Evolutionary conservation across 2,329 filamentous ascomycete species (phyloP).

Genomic region (Xylariomycetidae sp.): DNA sequence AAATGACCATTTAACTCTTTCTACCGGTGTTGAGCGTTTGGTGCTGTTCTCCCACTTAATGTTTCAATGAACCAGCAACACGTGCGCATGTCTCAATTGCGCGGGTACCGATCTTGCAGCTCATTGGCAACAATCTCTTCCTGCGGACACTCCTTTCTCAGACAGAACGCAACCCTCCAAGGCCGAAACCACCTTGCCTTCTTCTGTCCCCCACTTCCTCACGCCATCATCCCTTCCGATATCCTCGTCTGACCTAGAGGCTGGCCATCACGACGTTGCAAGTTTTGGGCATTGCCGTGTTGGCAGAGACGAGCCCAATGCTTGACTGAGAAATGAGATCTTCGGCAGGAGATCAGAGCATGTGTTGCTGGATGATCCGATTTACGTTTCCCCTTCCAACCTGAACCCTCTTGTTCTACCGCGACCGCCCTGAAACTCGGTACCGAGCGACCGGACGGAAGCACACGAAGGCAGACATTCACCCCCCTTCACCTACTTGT

Average conservation of each 20-base stretch:
- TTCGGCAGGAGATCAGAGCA: conserved; percentile 4
- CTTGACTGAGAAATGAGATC: conserved; percentile 3
- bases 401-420: conserved; percentile 4
- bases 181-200: conserved; percentile 4
- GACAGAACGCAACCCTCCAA: conserved; percentile 3
- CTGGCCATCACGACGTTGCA: conserved; percentile 5
- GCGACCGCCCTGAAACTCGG: conserved; percentile 7
- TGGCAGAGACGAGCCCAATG: conserved; percentile 1
- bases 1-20: conserved; percentile 12
- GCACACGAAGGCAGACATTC: conserved; percentile 10
- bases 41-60: conserved; percentile 22
- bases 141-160: conserved; percentile 2
- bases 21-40: conserved; percentile 24
- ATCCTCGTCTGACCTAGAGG: conserved; percentile 4
- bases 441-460: conserved; percentile 5
- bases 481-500: conserved; percentile 7
- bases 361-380: conserved; percentile 14
- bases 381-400: conserved; percentile 9
- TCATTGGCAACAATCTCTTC: conserved; percentile 5
- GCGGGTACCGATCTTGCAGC: conserved; percentile 2
- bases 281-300: conserved; percentile 3
- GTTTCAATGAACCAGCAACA: conserved; percentile 26
- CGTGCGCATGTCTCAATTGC: conserved; percentile 3
- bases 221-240: conserved; percentile 5
- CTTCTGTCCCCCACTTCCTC: conserved; percentile 5